Evolutionary conservation across 345 rosid genomes (phyloP).

Genomic region (Populus nigra): DNA sequence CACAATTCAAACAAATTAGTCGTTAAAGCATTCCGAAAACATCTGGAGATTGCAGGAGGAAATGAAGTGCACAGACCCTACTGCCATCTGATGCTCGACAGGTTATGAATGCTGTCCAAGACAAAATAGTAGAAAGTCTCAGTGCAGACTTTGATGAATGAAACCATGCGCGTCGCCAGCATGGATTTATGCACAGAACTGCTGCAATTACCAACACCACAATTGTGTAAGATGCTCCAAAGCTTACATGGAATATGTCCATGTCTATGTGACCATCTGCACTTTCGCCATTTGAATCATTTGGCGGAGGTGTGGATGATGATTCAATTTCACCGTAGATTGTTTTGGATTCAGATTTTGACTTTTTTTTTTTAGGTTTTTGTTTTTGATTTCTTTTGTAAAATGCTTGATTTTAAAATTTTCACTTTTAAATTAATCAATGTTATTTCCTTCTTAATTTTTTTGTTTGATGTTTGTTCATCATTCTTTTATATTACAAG

Average conservation of each 20-base stretch:
- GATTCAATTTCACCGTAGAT: not conserved
- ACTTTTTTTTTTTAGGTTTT: no score
- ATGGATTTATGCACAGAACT: conserved; percentile 14
- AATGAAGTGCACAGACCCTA: not conserved
- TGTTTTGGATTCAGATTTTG: not conserved
- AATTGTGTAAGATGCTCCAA: not conserved
- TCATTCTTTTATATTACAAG: no score
- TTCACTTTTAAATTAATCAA: no score
- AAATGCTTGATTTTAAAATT: no score
- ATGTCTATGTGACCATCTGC: conserved; percentile 8
- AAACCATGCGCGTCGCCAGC: conserved; percentile 12
- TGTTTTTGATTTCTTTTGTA: no score
- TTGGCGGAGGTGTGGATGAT: not conserved
- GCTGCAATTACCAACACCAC: not conserved
- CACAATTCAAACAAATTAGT: no score
- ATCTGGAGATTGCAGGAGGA: not conserved
- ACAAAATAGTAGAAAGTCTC: not conserved
- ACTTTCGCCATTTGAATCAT: not conserved
- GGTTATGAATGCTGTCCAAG: not conserved
- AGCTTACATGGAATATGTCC: not conserved
- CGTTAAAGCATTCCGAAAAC: not conserved
- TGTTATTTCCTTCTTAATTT: no score
- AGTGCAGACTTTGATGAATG: not conserved
- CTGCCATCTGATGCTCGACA: not conserved
- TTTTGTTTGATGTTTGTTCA: no score